Conservation (phyloP, 106 monocot species). For the Allium fistulosum region DNA sequence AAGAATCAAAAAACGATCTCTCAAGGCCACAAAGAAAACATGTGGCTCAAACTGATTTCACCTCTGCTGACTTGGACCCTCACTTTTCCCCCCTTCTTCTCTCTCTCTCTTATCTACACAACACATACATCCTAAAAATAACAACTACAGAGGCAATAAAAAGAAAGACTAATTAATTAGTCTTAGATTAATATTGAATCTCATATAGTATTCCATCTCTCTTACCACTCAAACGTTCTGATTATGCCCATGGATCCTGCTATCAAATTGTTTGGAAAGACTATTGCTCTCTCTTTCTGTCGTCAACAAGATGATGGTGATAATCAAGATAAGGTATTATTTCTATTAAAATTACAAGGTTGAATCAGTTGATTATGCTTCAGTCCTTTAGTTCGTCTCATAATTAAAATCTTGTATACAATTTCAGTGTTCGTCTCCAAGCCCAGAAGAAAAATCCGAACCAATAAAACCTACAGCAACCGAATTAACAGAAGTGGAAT, state of each 20-base stretch:
- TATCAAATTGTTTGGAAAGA: conserved; percentile 66
- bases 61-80: conserved; percentile 19
- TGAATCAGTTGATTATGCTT: neutral
- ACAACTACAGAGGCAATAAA: neutral
- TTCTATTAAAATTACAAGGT: neutral
- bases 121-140: neutral
- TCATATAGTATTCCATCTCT: neutral
- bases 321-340: conserved; percentile 17
- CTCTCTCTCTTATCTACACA: neutral
- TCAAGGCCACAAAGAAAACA: conserved; percentile 43
- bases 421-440: too few species aligned
- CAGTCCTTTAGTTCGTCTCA: neutral
- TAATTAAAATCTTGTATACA: too few species aligned
- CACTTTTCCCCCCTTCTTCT: conserved; percentile 1
- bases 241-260: conserved; percentile 8
- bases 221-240: too few species aligned
- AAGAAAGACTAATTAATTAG: neutral
- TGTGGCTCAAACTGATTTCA: conserved; percentile 42
- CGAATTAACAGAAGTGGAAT: neutral
- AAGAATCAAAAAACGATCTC: conserved; percentile 51
- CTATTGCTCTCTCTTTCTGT: conserved; percentile 22
- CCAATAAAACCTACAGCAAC: neutral
- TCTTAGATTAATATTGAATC: too few species aligned
- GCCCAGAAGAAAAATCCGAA: conserved; percentile 10
- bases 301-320: neutral